Conservation (phyloP, 345 rosid genomes). For the Eutrema heterophyllum region DNA sequence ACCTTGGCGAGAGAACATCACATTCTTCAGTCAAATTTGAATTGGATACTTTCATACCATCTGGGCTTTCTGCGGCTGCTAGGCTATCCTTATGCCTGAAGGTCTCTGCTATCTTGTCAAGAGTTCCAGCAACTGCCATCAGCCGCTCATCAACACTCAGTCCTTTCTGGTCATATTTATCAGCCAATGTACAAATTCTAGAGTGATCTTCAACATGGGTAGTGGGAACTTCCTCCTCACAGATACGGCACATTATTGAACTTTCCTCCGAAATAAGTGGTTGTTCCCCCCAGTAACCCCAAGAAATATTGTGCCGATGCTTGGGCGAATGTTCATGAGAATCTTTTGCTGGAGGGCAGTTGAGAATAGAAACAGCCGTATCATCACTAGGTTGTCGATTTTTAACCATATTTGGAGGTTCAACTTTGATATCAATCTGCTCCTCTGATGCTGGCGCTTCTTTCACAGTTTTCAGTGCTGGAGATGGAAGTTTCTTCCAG, state of each 20-base stretch:
- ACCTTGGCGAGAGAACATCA: slow-evolving; percentile 82
- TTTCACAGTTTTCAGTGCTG: slow-evolving; percentile 51
- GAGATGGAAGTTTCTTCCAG: slow-evolving; percentile 90
- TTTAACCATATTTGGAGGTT: slow-evolving; percentile 37
- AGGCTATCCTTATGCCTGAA: slow-evolving; percentile 71
- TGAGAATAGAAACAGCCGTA: slow-evolving; percentile 40
- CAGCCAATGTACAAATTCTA: slow-evolving; percentile 89
- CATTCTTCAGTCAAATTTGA: slow-evolving; percentile 86
- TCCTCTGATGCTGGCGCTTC: slow-evolving; percentile 53
- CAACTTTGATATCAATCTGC: slow-evolving; percentile 47
- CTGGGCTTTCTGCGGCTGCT: slow-evolving; percentile 73
- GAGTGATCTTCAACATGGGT: slow-evolving; percentile 92
- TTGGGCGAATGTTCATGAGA: slow-evolving; percentile 55
- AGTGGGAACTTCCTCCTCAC: slow-evolving; percentile 96
- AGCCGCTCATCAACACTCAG: slow-evolving; percentile 86
- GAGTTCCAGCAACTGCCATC: slow-evolving; percentile 73
- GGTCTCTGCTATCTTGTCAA: slow-evolving; percentile 84
- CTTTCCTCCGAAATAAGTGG: slow-evolving; percentile 61
- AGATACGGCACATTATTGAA: slow-evolving; percentile 95
- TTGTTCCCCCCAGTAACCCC: slow-evolving; percentile 97
- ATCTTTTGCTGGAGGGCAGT: slow-evolving; percentile 53
- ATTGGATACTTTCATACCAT: slow-evolving; percentile 82
- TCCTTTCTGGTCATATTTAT: slow-evolving; percentile 90
- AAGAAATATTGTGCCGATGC: slow-evolving; percentile 85
- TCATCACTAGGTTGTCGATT: slow-evolving; percentile 46